Conservation (phyloP, 1,139 yeast species). For the Yamadazyma trypodendri region DNA sequence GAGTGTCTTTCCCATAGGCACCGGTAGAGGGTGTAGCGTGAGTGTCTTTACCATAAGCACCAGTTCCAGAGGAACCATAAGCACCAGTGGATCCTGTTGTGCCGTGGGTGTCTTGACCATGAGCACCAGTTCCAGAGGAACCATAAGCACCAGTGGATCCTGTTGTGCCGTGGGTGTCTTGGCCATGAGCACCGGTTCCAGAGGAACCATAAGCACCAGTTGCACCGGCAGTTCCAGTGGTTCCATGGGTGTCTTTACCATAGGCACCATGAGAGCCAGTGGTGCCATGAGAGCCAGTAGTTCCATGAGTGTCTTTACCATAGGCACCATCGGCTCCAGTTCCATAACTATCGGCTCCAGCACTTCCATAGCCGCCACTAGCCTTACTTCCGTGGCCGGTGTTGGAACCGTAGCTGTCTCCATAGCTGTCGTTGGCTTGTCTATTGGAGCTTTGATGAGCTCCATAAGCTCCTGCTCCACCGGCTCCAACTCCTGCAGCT, state of each 20-base stretch:
- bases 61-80: constrained; percentile 9
- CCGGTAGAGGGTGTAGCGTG: constrained; percentile 1
- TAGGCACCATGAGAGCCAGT: constrained; percentile 1
- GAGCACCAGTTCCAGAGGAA: no score
- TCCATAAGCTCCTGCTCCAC: background rate
- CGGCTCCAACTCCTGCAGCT: constrained; percentile 12
- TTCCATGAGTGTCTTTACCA: constrained; percentile 11
- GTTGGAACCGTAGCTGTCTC: constrained; percentile 13
- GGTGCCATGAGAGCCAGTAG: constrained; percentile 4
- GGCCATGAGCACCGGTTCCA: no score
- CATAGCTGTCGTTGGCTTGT: constrained; percentile 13
- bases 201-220: constrained; percentile 14
- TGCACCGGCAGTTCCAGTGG: constrained; percentile 15
- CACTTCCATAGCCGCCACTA: background rate
- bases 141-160: no score
- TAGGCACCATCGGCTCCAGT: constrained; percentile 10
- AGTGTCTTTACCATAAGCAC: constrained; percentile 7
- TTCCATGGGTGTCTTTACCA: constrained; percentile 4
- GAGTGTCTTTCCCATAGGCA: constrained; percentile 3
- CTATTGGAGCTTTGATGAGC: constrained; percentile 8
- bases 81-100: no score
- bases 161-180: constrained; percentile 4
- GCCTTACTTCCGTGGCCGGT: constrained; percentile 5
- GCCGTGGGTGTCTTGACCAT: no score
- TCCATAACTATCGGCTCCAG: constrained; percentile 7